These are phyloP conservation scores for Sequoia sempervirens DNA, from an alignment of 75 land plant genomes.

Conservation along the genomic window DNA sequence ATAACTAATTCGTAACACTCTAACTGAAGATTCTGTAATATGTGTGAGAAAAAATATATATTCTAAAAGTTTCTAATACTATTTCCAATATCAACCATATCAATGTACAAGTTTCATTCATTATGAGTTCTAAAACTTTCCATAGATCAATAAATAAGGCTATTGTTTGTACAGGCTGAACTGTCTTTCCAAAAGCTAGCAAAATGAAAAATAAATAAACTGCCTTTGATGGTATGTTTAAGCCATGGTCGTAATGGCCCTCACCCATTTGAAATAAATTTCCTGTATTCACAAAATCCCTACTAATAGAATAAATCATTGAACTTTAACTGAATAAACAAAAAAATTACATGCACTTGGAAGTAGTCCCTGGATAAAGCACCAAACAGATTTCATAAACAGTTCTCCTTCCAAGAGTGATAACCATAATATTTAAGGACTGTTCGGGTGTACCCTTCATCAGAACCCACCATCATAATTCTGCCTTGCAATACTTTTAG, in stretches of 20 bases:
- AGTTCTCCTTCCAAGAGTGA: background rate
- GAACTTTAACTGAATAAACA: background rate
- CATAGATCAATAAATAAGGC: background rate
- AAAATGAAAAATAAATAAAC: background rate
- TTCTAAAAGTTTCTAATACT: background rate
- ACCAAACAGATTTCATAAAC: background rate
- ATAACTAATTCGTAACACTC: too few species aligned
- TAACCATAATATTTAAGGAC: background rate
- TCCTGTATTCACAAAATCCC: background rate
- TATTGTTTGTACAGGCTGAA: conserved; percentile 1
- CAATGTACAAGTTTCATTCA: background rate
- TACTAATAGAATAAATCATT: background rate
- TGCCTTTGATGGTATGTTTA: background rate
- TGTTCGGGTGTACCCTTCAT: background rate
- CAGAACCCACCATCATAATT: background rate
- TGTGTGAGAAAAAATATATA: background rate
- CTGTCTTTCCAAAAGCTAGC: background rate
- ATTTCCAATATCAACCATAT: background rate
- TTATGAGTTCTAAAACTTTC: background rate
- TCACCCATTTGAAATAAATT: background rate
- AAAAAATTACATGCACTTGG: background rate
- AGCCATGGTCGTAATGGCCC: background rate
- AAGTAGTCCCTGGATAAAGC: background rate
- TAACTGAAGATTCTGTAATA: background rate
- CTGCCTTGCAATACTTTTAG: background rate